These are phyloP conservation scores for Alnus rubra DNA, from an alignment of 306 rosid genomes.

Conservation along the genomic window DNA sequence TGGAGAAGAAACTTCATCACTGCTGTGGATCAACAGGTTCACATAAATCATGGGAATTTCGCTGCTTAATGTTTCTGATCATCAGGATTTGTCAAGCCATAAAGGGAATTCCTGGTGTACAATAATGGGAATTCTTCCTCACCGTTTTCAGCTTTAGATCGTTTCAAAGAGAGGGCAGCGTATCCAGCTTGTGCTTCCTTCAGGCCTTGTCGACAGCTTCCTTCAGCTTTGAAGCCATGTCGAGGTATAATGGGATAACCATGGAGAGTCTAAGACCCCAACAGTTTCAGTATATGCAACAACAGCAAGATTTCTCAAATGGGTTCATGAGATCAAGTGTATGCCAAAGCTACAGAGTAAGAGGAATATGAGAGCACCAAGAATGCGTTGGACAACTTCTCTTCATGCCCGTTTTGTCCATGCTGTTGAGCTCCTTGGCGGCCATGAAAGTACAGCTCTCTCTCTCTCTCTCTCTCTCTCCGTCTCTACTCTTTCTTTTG, in stretches of 20 bases:
- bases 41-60: conserved; percentile 32
- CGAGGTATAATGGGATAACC: conserved; percentile 56
- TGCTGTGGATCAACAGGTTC: conserved; percentile 3
- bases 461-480: neutral
- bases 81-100: conserved; percentile 40
- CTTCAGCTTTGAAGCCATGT: conserved; percentile 30
- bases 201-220: conserved; percentile 17
- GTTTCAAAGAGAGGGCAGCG: conserved; percentile 24
- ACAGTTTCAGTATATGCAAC: conserved; percentile 36
- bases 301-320: conserved; percentile 45
- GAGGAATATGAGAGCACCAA: conserved; percentile 84
- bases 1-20: conserved; percentile 39
- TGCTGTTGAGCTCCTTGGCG: conserved; percentile 92
- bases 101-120: conserved; percentile 71
- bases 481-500: neutral
- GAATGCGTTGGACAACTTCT: conserved; percentile 96
- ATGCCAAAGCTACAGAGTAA: conserved; percentile 50
- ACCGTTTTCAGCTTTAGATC: conserved; percentile 22
- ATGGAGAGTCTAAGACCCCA: conserved; percentile 45
- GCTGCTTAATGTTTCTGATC: conserved; percentile 24
- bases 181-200: conserved; percentile 24
- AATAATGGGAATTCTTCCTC: conserved; percentile 23
- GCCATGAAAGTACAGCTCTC: conserved; percentile 76
- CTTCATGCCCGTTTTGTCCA: conserved; percentile 88
- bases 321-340: conserved; percentile 54